phyloP scores from a whole-genome alignment of 2,329 filamentous ascomycete species.

The Cladosporium colombiae region DNA sequence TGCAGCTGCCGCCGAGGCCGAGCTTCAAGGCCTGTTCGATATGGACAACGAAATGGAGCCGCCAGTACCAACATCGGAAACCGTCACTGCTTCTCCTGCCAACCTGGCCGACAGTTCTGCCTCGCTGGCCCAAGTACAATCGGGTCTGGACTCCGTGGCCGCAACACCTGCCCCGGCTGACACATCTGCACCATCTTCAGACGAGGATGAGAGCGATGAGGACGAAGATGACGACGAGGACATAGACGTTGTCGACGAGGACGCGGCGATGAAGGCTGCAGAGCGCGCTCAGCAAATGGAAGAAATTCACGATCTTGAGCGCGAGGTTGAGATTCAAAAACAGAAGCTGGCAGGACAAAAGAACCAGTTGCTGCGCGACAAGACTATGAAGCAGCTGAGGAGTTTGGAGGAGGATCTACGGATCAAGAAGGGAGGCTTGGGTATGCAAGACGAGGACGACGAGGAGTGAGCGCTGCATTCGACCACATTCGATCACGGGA shows the following conservation, averaged over 20 bases:
- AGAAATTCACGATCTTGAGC: slow-evolving; percentile 58
- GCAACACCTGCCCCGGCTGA: slow-evolving; percentile 33
- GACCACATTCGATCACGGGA: neutral
- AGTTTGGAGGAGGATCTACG: slow-evolving; percentile 56
- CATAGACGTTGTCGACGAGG: slow-evolving; percentile 52
- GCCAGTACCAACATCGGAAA: slow-evolving; percentile 26
- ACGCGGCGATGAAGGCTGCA: slow-evolving; percentile 50
- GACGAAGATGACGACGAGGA: slow-evolving; percentile 51
- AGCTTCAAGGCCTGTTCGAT: slow-evolving; percentile 42
- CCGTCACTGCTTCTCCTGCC: slow-evolving; percentile 31
- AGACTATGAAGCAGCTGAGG: slow-evolving; percentile 51
- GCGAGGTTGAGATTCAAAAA: slow-evolving; percentile 47
- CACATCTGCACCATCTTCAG: slow-evolving; percentile 24
- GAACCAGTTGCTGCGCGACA: slow-evolving; percentile 51
- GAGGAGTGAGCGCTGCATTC: slow-evolving; percentile 19
- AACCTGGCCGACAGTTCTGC: slow-evolving; percentile 32
- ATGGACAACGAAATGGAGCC: slow-evolving; percentile 33
- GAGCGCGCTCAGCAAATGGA: slow-evolving; percentile 51
- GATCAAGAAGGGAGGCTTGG: slow-evolving; percentile 51
- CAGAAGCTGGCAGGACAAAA: slow-evolving; percentile 43
- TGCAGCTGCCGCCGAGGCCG: slow-evolving; percentile 32
- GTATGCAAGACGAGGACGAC: slow-evolving; percentile 34
- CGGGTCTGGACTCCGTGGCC: slow-evolving; percentile 25
- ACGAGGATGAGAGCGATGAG: slow-evolving; percentile 44
- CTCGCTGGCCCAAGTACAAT: slow-evolving; percentile 29